phyloP scores from a whole-genome alignment of 495 filamentous ascomycete genomes.

The Daldinia childiae region DNA sequence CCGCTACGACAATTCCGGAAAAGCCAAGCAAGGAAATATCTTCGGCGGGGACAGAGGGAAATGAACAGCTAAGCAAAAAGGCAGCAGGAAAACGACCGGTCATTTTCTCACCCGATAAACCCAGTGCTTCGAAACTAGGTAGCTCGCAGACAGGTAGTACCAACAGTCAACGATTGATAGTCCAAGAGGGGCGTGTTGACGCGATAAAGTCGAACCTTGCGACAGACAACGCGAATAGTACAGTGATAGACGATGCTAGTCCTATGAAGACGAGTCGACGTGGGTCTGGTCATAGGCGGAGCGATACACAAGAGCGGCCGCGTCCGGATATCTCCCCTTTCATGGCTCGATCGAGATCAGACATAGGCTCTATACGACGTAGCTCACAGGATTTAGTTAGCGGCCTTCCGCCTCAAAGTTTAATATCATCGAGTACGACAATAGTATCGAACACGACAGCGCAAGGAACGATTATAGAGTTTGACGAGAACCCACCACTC shows the following conservation, averaged over 20 bases:
- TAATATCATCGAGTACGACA: constrained; percentile 48
- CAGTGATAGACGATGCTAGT: constrained; percentile 5
- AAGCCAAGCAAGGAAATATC: constrained; percentile 18
- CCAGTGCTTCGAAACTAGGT: constrained; percentile 23
- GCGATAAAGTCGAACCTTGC: constrained; percentile 14
- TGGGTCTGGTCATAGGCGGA: constrained; percentile 30
- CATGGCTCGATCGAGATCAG: constrained; percentile 48
- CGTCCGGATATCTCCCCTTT: constrained; percentile 29
- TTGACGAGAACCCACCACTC: constrained; percentile 46
- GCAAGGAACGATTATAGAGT: constrained; percentile 49
- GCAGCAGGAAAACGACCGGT: constrained; percentile 53
- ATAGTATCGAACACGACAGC: constrained; percentile 46
- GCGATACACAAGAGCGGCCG: constrained; percentile 35
- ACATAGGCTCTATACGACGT: constrained; percentile 33
- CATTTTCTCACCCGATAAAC: constrained; percentile 8
- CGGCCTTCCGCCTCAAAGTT: constrained; percentile 33
- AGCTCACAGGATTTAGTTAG: constrained; percentile 40
- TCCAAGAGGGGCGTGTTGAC: not conserved
- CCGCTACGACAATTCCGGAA: constrained; percentile 27
- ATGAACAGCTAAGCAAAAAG: constrained; percentile 44
- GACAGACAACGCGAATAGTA: constrained; percentile 15
- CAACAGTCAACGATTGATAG: not conserved
- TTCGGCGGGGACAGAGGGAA: constrained; percentile 12
- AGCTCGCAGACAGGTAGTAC: constrained; percentile 21
- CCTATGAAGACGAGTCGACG: constrained; percentile 20